Conservation (phyloP, 768 basidiomycete genomes). For the Fomitopsis pulvina region DNA sequence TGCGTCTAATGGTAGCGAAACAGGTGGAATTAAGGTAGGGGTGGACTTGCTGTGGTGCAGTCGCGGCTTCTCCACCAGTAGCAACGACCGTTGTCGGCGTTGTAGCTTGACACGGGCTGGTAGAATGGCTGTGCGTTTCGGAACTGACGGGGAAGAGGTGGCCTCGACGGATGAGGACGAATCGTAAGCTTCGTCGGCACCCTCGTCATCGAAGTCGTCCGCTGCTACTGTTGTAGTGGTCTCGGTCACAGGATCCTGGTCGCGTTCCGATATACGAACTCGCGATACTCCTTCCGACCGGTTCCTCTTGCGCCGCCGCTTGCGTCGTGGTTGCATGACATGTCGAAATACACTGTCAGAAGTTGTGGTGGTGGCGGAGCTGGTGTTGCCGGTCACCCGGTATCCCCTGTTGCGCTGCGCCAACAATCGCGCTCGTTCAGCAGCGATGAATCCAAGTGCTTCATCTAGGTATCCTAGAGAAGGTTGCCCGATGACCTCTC, state of each 20-base stretch:
- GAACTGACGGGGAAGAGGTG: slow-evolving; percentile 24
- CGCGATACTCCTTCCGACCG: slow-evolving; percentile 16
- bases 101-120: slow-evolving; percentile 8
- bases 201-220: slow-evolving; percentile 6
- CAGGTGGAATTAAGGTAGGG: slow-evolving; percentile 32
- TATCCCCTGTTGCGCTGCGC: slow-evolving; percentile 28
- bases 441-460: slow-evolving; percentile 68
- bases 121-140: slow-evolving; percentile 9
- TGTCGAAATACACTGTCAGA: slow-evolving; percentile 34
- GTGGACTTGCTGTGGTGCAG: slow-evolving; percentile 43
- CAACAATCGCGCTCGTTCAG: slow-evolving; percentile 55
- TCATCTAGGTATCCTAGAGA: slow-evolving; percentile 70
- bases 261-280: slow-evolving; percentile 6
- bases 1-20: slow-evolving; percentile 37
- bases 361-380: slow-evolving; percentile 24
- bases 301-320: slow-evolving; percentile 26
- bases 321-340: slow-evolving; percentile 33
- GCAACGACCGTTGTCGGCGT: slow-evolving; percentile 5
- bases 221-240: slow-evolving; percentile 9
- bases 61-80: slow-evolving; percentile 16
- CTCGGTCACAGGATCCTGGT: slow-evolving; percentile 8
- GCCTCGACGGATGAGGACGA: slow-evolving; percentile 22
- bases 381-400: slow-evolving; percentile 12
- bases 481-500: slow-evolving; percentile 38
- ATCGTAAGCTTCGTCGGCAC: slow-evolving; percentile 17